phyloP scores from a whole-genome alignment of 495 filamentous ascomycete genomes.

The Penicillium chermesinum region DNA sequence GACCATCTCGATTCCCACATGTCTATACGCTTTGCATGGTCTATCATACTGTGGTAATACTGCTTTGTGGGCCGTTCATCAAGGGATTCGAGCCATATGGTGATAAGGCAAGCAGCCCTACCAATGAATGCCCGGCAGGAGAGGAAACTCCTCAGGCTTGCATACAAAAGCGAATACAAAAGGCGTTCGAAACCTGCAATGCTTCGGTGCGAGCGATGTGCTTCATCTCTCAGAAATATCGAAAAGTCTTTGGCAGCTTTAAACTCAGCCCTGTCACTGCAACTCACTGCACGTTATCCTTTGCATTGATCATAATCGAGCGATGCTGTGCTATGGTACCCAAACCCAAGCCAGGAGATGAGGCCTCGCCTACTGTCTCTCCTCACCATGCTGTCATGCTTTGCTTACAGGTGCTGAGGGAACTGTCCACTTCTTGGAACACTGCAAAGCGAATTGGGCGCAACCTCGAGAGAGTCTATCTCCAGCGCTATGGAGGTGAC shows the following conservation, averaged over 20 bases:
- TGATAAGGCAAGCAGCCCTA: not conserved
- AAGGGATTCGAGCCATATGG: not conserved
- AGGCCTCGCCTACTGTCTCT: not conserved
- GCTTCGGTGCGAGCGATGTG: conserved; percentile 19
- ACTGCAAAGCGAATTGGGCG: conserved; percentile 23
- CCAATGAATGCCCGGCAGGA: not conserved
- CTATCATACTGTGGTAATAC: conserved; percentile 22
- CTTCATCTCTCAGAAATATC: conserved; percentile 22
- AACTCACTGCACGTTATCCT: conserved; percentile 26
- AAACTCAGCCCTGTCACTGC: conserved; percentile 25
- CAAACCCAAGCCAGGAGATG: not conserved
- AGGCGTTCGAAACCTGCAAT: conserved; percentile 4
- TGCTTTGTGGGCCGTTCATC: conserved; percentile 24
- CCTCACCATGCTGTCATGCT: conserved; percentile 15
- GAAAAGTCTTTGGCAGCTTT: conserved; percentile 27
- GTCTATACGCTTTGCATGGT: conserved; percentile 27
- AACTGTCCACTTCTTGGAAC: conserved; percentile 25
- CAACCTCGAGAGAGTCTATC: conserved; percentile 22
- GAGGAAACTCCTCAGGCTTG: not conserved
- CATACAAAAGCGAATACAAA: not conserved
- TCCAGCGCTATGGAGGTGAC: conserved; percentile 11
- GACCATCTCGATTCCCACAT: conserved; percentile 20
- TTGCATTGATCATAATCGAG: conserved; percentile 22
- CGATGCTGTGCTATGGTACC: conserved; percentile 8
- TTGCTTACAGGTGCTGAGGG: conserved; percentile 16